A percentile compares a stretch with the other conserved stretches of the same genome.
These are phyloP conservation scores for Carex myosuroides DNA, from an alignment of 176 grass and related monocot species.

Conservation along the genomic window DNA sequence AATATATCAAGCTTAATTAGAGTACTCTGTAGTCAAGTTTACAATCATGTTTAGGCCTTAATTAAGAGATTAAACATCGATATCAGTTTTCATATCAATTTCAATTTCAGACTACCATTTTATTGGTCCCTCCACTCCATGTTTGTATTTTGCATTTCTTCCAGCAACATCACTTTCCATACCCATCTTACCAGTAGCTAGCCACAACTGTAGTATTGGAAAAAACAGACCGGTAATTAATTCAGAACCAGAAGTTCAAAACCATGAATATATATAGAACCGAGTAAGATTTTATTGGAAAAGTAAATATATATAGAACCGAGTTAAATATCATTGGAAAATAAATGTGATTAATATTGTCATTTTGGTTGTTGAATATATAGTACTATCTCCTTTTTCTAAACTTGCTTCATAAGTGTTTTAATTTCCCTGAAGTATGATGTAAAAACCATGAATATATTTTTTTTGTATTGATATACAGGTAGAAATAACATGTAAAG, in stretches of 20 bases:
- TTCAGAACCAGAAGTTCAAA: too few species aligned
- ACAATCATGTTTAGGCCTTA: not conserved
- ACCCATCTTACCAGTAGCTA: not conserved
- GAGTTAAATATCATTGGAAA: not conserved
- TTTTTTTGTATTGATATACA: not conserved
- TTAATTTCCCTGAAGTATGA: not conserved
- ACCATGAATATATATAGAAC: too few species aligned
- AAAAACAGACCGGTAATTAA: not conserved
- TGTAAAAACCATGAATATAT: not conserved
- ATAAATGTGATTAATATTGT: not conserved
- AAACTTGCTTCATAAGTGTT: not conserved
- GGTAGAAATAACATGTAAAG: conserved; percentile 38
- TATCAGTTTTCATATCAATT: not conserved
- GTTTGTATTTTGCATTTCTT: conserved; percentile 3
- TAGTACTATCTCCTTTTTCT: not conserved
- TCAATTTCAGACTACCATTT: not conserved
- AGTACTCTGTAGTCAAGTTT: not conserved
- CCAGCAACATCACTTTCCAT: conserved; percentile 5
- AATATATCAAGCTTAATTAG: not conserved
- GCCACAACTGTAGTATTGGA: not conserved
- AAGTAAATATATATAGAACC: not conserved
- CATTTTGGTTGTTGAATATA: not conserved
- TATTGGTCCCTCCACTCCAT: conserved; percentile 3
- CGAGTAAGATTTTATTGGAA: not conserved
- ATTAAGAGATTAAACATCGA: not conserved